A percentile compares a stretch with the other conserved stretches of the same genome.
These are phyloP conservation scores for Lepidium didymum DNA, from an alignment of 345 rosid genomes.

Conservation along the genomic window DNA sequence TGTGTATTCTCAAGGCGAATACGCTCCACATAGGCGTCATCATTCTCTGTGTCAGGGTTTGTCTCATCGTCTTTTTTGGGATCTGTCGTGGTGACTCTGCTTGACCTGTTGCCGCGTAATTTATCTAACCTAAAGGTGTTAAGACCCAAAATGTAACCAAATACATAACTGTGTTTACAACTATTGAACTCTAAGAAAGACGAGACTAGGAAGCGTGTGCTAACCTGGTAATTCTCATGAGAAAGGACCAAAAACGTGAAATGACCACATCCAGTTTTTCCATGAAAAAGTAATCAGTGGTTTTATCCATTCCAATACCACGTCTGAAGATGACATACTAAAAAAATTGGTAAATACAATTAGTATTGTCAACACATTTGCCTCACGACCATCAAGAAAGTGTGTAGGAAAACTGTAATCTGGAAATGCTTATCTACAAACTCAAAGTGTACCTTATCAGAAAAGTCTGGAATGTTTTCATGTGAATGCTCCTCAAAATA, in stretches of 20 bases:
- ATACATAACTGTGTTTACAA: background rate
- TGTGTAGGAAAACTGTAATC: background rate
- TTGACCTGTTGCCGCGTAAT: constrained; percentile 43
- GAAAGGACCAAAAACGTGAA: constrained; percentile 65
- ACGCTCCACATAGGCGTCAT: constrained; percentile 61
- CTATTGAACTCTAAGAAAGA: background rate
- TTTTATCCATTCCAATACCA: constrained; percentile 80
- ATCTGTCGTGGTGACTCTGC: constrained; percentile 37
- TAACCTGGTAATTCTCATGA: constrained; percentile 62
- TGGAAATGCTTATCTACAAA: background rate
- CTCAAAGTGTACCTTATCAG: constrained; percentile 59
- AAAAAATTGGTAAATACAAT: background rate
- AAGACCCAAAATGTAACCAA: background rate
- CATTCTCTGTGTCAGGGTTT: constrained; percentile 38
- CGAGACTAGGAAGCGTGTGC: constrained; percentile 4
- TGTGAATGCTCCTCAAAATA: constrained; percentile 64
- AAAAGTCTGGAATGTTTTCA: constrained; percentile 68
- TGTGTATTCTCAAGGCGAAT: constrained; percentile 79
- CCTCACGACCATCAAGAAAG: background rate
- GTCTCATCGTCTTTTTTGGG: constrained; percentile 69
- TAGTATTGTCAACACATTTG: background rate
- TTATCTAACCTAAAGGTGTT: constrained; percentile 49
- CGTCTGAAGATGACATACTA: constrained; percentile 91
- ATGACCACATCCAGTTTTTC: constrained; percentile 81
- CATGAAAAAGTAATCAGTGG: constrained; percentile 73